Evolutionary conservation across 73 alveolate species (phyloP).

Genomic region (Blepharisma japonicum): DNA sequence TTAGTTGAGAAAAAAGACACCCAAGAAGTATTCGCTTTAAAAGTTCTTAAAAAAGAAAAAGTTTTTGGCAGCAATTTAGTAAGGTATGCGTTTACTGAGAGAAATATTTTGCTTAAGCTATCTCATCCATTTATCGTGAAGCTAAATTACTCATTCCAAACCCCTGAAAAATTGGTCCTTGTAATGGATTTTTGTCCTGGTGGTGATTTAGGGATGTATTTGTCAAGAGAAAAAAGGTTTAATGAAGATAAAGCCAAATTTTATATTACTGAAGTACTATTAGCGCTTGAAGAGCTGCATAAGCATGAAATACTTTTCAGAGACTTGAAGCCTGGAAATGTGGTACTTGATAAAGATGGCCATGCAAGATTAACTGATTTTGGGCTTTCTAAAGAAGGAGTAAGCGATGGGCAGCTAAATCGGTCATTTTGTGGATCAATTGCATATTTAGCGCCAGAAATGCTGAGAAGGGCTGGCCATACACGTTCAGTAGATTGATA

Average conservation of each 20-base stretch:
- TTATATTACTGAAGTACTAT: constrained; percentile 74
- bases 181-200: constrained; percentile 75
- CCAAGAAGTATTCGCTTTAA: constrained; percentile 81
- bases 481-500: constrained; percentile 95
- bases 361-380: constrained; percentile 92
- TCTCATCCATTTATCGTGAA: constrained; percentile 94
- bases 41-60: constrained; percentile 83
- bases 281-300: constrained; percentile 88
- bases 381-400: constrained; percentile 88
- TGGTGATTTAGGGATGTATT: constrained; percentile 81
- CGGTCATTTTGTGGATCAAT: constrained; percentile 85
- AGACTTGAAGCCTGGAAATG: constrained; percentile 93
- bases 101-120: constrained; percentile 65
- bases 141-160: constrained; percentile 81
- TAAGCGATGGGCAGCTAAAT: constrained; percentile 53
- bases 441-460: constrained; percentile 95
- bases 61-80: constrained; percentile 78
- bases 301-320: constrained; percentile 83
- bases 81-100: constrained; percentile 89
- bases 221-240: constrained; percentile 77
- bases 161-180: constrained; percentile 61
- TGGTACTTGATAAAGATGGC: constrained; percentile 90
- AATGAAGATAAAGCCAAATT: constrained; percentile 81
- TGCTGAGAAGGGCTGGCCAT: constrained; percentile 82
- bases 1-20: constrained; percentile 84